phyloP scores from a whole-genome alignment of 164 flowering plant species.

The Tetrastigma voinierianum region DNA sequence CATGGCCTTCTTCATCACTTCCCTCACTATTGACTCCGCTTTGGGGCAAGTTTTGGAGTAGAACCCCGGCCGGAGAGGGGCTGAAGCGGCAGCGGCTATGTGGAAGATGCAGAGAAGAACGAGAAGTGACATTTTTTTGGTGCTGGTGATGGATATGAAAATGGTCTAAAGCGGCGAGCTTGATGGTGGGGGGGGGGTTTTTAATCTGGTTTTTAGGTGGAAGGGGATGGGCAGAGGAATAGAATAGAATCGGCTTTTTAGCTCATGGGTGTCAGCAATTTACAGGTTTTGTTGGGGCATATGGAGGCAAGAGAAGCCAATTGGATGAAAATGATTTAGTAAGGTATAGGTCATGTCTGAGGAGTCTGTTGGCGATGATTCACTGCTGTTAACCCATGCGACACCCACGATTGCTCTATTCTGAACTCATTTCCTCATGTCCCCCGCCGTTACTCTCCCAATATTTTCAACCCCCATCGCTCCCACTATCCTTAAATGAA shows the following conservation, averaged over 20 bases:
- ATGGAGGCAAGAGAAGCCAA: background rate
- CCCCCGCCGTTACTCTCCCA: no score
- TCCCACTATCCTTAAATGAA: no score
- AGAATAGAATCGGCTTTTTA: background rate
- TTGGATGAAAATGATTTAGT: background rate
- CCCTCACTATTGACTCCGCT: constrained; percentile 59
- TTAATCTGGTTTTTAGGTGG: no score
- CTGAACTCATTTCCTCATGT: no score
- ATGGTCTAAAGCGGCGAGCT: background rate
- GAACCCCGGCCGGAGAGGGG: constrained; percentile 48
- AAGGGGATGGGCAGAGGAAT: background rate
- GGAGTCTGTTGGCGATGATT: background rate
- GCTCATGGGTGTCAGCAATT: background rate
- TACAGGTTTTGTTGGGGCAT: background rate
- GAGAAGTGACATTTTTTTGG: constrained; percentile 13
- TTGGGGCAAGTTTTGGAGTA: constrained; percentile 70
- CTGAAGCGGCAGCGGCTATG: constrained; percentile 8
- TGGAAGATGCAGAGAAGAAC: constrained; percentile 21
- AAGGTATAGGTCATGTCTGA: background rate
- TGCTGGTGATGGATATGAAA: background rate
- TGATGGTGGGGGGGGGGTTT: no score
- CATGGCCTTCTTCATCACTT: constrained; percentile 53
- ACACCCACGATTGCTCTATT: no score
- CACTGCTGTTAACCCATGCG: background rate
- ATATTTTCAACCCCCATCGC: no score